Evolutionary conservation across 495 filamentous ascomycete genomes (phyloP).

Genomic region (Cryomyces antarcticus): DNA sequence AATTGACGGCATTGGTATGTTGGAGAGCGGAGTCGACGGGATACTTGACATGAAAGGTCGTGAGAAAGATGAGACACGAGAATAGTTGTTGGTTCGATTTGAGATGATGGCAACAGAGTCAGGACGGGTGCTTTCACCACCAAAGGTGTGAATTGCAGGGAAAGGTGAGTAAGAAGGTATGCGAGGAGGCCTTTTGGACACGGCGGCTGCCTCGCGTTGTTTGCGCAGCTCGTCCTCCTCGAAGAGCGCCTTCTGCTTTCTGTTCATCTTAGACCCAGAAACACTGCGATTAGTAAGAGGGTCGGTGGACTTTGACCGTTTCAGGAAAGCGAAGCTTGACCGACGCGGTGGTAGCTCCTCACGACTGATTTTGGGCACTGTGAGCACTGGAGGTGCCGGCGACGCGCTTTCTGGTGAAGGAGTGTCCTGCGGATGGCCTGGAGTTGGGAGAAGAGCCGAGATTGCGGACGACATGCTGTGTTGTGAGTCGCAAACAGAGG

Average conservation of each 20-base stretch:
- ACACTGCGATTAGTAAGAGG: conserved; percentile 8
- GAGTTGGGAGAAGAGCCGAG: no score
- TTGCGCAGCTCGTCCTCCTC: conserved; percentile 48
- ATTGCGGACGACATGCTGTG: no score
- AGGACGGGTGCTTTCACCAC: conserved; percentile 42
- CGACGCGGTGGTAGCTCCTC: conserved; percentile 3
- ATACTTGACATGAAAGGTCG: not conserved
- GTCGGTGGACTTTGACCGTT: conserved; percentile 13
- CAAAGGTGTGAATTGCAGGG: conserved; percentile 48
- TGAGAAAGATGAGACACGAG: conserved; percentile 12
- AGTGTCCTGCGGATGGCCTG: no score
- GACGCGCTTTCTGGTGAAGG: no score
- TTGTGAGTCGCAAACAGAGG: no score
- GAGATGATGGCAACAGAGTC: conserved; percentile 46
- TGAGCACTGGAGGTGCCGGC: no score
- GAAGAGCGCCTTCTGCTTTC: conserved; percentile 37
- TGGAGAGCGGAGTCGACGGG: conserved; percentile 9
- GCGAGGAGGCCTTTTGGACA: conserved; percentile 53
- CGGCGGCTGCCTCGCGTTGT: conserved; percentile 36
- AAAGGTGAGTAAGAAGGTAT: conserved; percentile 57
- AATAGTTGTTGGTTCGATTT: conserved; percentile 24
- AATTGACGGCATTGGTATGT: conserved; percentile 26
- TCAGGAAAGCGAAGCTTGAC: conserved; percentile 15
- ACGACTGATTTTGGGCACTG: no score
- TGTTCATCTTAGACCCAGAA: conserved; percentile 43